Evolutionary conservation across 345 rosid species (phyloP), one percentile per base, ranked within the genome.

Genomic region (Eucalyptus sideroxylon): DNA sequence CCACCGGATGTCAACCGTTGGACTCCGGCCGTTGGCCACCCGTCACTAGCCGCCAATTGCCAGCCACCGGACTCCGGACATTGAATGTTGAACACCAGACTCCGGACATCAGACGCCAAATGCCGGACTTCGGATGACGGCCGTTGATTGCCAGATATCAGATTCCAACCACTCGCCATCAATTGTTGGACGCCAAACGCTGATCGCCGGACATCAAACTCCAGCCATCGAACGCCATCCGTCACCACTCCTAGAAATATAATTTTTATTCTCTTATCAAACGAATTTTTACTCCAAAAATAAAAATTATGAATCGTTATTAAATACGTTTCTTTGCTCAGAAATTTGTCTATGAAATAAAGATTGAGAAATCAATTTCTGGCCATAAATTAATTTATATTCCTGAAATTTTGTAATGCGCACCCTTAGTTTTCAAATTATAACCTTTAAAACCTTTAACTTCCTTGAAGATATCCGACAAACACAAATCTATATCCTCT

Each of bases 21-120:
- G 1, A 16, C 19, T 16, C 51, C 3, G 1, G 1, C 19, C 17
- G 3, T 50, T 50, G 19, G 53, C 53, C 17, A 50, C 17, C 7
- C 7, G 0, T 0, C 7, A 0, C 53, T 0, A 0, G 3, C 3
- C 1, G 0, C 0, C 0, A 3, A 50, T 50, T 0, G 19, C 3
- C 1, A 1, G 0, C 53, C 19, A 50, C 0, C 1, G 0, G 0
- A 50, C 53, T 50, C 8, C 1, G 19, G 0, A 50, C 1, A 3
- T 50, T 16, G 19, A 50, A 50, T 50, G 53, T 16, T 2, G 0
- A 50, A 50, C 8, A 2, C 3, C 8, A 1, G 0, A 50, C 53
- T 50, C 7, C 3, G 17, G 2, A 50, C 19, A 6, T 16, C 0
- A 6, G 0, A 50, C 19, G 1, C 19, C 19, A 16, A 3, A 50